phyloP scores from a whole-genome alignment of 495 filamentous ascomycete genomes.

The Penicillium alfredii region DNA sequence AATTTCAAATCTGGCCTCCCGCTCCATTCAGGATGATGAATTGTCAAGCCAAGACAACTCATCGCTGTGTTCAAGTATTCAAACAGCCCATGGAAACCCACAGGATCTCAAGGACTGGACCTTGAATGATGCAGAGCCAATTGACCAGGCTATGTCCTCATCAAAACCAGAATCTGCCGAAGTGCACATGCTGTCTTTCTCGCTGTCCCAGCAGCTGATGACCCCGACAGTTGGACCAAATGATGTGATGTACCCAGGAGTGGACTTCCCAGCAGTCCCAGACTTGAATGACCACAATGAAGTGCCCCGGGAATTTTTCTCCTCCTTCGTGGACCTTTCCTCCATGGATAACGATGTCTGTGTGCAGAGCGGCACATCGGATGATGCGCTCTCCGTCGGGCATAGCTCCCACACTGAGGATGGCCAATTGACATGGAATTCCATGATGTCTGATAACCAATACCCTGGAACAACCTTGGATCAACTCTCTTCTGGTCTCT shows the following conservation, averaged over 20 bases:
- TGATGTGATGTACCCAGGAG: conserved; percentile 43
- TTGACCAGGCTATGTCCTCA: conserved; percentile 35
- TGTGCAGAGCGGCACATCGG: conserved; percentile 33
- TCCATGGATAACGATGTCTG: conserved; percentile 42
- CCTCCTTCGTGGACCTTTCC: conserved; percentile 39
- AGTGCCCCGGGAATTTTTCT: conserved; percentile 35
- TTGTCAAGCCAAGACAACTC: conserved; percentile 42
- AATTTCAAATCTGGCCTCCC: conserved; percentile 38
- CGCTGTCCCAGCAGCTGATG: conserved; percentile 41
- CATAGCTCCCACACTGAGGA: conserved; percentile 41
- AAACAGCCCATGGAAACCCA: conserved; percentile 31
- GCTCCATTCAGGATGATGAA: conserved; percentile 45
- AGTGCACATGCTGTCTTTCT: conserved; percentile 45
- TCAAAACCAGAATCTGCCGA: conserved; percentile 37
- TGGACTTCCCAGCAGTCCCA: conserved; percentile 38
- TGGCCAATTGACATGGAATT: conserved; percentile 39
- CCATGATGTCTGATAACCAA: conserved; percentile 33
- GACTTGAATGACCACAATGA: conserved; percentile 39
- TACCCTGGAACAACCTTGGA: conserved; percentile 38
- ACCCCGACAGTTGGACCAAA: conserved; percentile 38
- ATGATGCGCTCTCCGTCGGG: conserved; percentile 39
- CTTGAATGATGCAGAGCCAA: conserved; percentile 34
- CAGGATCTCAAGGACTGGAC: conserved; percentile 40
- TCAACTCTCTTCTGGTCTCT: conserved; percentile 33
- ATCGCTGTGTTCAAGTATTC: conserved; percentile 38